Evolutionary conservation across 371 early-diverging fungal species (phyloP).

Genomic region (Smittium culicis): DNA sequence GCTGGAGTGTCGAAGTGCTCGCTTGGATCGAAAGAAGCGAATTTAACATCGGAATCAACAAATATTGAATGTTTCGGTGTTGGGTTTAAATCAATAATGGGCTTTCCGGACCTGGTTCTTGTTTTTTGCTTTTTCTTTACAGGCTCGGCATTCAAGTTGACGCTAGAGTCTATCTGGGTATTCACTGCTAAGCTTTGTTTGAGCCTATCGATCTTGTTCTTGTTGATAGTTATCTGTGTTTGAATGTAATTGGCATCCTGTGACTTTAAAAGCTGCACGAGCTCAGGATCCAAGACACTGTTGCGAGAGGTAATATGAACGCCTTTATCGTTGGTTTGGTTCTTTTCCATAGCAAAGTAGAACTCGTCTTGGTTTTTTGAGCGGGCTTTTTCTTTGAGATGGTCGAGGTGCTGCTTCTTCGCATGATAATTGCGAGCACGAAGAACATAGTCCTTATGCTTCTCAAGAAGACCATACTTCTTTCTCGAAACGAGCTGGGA

Average conservation of each 20-base stretch:
- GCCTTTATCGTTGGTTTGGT: slow-evolving; percentile 65
- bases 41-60: slow-evolving; percentile 67
- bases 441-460: slow-evolving; percentile 92
- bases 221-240: slow-evolving; percentile 62
- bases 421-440: slow-evolving; percentile 82
- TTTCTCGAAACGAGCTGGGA: slow-evolving; percentile 58
- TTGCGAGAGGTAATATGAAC: slow-evolving; percentile 64
- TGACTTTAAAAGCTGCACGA: slow-evolving; percentile 69
- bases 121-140: slow-evolving; percentile 30
- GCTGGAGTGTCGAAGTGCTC: slow-evolving; percentile 72
- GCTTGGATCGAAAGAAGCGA: slow-evolving; percentile 42
- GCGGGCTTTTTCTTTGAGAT: slow-evolving; percentile 70
- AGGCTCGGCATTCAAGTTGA: slow-evolving; percentile 14
- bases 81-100: too few relatives aligned
- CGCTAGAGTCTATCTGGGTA: slow-evolving; percentile 29
- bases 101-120: background rate
- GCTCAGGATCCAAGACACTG: slow-evolving; percentile 55
- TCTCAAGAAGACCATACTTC: slow-evolving; percentile 75
- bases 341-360: slow-evolving; percentile 88
- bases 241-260: slow-evolving; percentile 82
- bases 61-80: slow-evolving; percentile 77
- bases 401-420: slow-evolving; percentile 70
- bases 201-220: slow-evolving; percentile 60
- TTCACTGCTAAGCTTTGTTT: slow-evolving; percentile 32
- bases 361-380: slow-evolving; percentile 92